Evolutionary conservation across 1,284 basidiomycete genomes (phyloP).

Genomic region (Termitomyces sp.): DNA sequence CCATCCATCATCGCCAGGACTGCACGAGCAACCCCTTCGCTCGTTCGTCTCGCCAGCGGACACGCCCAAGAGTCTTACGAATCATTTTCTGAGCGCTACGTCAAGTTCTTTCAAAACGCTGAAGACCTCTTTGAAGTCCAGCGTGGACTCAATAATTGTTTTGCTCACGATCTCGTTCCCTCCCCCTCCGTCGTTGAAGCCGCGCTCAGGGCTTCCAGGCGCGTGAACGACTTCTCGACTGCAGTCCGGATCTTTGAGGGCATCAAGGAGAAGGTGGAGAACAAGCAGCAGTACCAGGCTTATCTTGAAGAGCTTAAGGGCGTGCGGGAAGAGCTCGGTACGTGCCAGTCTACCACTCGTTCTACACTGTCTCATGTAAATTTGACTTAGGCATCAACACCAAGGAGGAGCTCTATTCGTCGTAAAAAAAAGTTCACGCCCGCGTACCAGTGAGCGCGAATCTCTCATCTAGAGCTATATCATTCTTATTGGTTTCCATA

Average conservation of each 20-base stretch:
- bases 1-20: constrained; percentile 22
- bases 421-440: constrained; percentile 13
- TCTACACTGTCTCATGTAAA: constrained; percentile 2
- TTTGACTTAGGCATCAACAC: constrained; percentile 31
- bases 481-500: not conserved
- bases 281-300: constrained; percentile 86
- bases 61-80: constrained; percentile 92
- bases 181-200: constrained; percentile 86
- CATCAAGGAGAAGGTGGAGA: constrained; percentile 92
- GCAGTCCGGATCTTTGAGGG: constrained; percentile 95
- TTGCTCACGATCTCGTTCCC: constrained; percentile 97
- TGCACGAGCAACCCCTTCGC: constrained; percentile 30
- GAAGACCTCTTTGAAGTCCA: constrained; percentile 97
- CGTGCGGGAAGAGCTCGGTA: constrained; percentile 86
- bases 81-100: constrained; percentile 90
- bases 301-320: constrained; percentile 87
- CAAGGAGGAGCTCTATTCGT: constrained; percentile 44
- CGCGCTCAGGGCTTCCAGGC: constrained; percentile 83
- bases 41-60: constrained; percentile 45
- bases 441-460: constrained; percentile 7
- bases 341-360: constrained; percentile 28
- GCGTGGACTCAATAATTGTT: constrained; percentile 98
- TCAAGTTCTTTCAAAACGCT: constrained; percentile 88
- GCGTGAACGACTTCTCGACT: constrained; percentile 96
- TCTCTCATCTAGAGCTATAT: not conserved